These are phyloP conservation scores for Puccinia triticina DNA, from an alignment of 1,284 basidiomycete species.

Conservation along the genomic window DNA sequence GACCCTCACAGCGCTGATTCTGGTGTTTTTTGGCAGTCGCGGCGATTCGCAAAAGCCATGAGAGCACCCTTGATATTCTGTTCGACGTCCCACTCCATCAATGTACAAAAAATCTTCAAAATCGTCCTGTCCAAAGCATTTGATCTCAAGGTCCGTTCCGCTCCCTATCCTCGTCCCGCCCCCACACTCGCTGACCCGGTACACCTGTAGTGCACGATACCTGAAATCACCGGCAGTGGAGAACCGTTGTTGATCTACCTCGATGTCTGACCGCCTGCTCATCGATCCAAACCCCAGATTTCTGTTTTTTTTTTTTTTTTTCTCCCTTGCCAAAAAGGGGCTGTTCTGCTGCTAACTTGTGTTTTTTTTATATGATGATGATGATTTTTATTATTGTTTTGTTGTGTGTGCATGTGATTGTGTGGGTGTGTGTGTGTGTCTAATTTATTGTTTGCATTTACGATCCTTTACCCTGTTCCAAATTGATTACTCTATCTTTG, in stretches of 20 bases:
- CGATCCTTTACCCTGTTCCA: background rate
- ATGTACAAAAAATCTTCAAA: conserved; percentile 98
- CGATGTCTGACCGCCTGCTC: conserved; percentile 68
- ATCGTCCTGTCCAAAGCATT: conserved; percentile 73
- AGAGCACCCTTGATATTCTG: conserved; percentile 97
- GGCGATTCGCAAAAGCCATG: conserved; percentile 96
- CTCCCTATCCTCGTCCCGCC: background rate
- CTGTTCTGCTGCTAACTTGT: background rate
- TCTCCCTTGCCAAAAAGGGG: conserved; percentile 15
- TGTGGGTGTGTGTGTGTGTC: conserved; percentile 10
- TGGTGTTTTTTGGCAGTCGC: conserved; percentile 67
- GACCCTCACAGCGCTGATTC: background rate
- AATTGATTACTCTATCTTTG: background rate
- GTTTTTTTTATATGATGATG: background rate
- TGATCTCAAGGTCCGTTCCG: conserved; percentile 60
- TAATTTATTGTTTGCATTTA: conserved; percentile 2
- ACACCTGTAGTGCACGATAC: conserved; percentile 70
- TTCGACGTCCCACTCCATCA: conserved; percentile 95
- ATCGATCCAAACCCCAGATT: background rate
- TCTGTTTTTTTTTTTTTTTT: background rate
- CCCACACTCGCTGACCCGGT: no score
- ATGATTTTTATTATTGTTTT: background rate
- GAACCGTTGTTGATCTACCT: conserved; percentile 90
- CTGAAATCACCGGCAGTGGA: conserved; percentile 90
- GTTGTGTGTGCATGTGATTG: background rate